Conservation (phyloP, 345 rosid species). For the Arabis alpina region DNA sequence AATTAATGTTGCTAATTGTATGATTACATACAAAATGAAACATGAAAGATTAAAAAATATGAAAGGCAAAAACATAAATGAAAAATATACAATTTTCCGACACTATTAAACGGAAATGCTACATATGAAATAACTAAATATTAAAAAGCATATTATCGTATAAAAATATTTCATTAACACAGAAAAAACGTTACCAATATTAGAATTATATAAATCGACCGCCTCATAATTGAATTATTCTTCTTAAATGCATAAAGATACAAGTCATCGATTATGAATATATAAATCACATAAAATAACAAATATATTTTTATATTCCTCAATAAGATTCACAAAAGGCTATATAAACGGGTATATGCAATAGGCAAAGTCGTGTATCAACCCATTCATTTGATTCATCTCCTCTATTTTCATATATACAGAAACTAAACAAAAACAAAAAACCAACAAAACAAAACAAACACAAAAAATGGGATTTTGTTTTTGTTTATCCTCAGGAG, state of each 20-base stretch:
- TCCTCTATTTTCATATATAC: constrained; percentile 12
- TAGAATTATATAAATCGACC: constrained; percentile 14
- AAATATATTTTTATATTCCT: constrained; percentile 13
- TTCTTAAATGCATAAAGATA: constrained; percentile 27
- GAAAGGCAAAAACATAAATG: background rate
- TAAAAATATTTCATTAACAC: too few species aligned
- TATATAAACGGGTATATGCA: constrained; percentile 34
- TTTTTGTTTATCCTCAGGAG: constrained; percentile 36
- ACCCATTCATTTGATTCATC: constrained; percentile 17
- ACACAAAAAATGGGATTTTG: constrained; percentile 34
- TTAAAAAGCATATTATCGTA: background rate
- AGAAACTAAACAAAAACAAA: background rate
- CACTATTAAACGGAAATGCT: background rate
- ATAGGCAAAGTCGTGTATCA: constrained; percentile 47
- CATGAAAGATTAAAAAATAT: too few species aligned
- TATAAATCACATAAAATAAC: constrained; percentile 4
- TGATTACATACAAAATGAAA: too few species aligned
- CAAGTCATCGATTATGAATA: constrained; percentile 29
- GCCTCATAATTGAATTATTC: constrained; percentile 11
- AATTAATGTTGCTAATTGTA: background rate
- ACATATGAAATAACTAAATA: too few species aligned
- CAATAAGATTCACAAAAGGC: constrained; percentile 39
- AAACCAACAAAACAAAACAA: background rate
- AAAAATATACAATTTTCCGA: too few species aligned
- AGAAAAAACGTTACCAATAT: too few species aligned